phyloP scores from a whole-genome alignment of 2,329 filamentous ascomycete species.

The Calonectria ilicicola region DNA sequence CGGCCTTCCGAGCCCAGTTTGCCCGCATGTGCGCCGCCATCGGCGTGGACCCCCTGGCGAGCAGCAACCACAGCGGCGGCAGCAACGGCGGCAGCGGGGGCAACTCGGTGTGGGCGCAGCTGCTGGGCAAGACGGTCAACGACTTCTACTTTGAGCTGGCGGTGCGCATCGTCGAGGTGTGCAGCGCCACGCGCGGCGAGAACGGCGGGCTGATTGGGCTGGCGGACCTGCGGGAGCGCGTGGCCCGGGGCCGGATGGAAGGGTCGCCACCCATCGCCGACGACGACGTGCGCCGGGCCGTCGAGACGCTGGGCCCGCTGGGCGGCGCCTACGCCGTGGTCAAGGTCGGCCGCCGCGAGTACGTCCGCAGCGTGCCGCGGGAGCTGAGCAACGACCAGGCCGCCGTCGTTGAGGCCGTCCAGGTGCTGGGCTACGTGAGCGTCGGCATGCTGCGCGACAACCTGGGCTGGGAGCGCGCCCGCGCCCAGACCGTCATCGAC shows the following conservation, averaged over 20 bases:
- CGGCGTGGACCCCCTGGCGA: conserved; percentile 90
- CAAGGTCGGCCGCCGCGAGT: conserved; percentile 83
- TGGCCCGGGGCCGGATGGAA: conserved; percentile 79
- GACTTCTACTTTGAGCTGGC: conserved; percentile 99
- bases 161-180: conserved; percentile 95
- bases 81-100: conserved; percentile 58
- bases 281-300: conserved; percentile 92
- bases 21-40: conserved; percentile 98
- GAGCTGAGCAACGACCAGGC: conserved; percentile 96
- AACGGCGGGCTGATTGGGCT: conserved; percentile 94
- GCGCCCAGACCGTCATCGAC: conserved; percentile 90
- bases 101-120: conserved; percentile 89
- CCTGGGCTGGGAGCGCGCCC: conserved; percentile 83
- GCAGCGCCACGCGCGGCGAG: conserved; percentile 84
- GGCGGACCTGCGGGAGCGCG: conserved; percentile 80
- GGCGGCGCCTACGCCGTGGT: conserved; percentile 90
- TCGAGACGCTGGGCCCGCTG: conserved; percentile 87
- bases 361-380: conserved; percentile 93
- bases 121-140: conserved; percentile 91
- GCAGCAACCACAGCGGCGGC: conserved; percentile 48
- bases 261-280: conserved; percentile 86
- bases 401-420: conserved; percentile 89
- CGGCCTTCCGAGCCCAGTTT: conserved; percentile 95
- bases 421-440: conserved; percentile 90
- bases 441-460: conserved; percentile 91